These are phyloP conservation scores for Ceratobasidium sp. DNA, from an alignment of 1,284 basidiomycete species.

Conservation along the genomic window DNA sequence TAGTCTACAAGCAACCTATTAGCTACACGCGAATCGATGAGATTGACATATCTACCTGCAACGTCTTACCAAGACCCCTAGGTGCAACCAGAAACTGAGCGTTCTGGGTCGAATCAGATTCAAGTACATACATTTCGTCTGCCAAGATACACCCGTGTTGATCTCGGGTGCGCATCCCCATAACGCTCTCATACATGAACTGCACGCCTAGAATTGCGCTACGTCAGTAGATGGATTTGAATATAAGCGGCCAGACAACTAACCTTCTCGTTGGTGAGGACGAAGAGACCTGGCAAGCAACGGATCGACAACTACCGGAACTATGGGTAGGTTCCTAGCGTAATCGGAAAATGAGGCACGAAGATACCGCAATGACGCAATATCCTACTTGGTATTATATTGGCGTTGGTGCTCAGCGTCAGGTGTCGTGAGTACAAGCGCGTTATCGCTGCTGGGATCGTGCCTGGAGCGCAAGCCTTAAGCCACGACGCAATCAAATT, in stretches of 20 bases:
- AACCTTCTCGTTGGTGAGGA: slow-evolving; percentile 91
- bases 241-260: slow-evolving; percentile 34
- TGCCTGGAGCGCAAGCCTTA: slow-evolving; percentile 58
- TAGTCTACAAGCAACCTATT: slow-evolving; percentile 65
- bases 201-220: slow-evolving; percentile 66
- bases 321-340: slow-evolving; percentile 62
- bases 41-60: slow-evolving; percentile 60
- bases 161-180: slow-evolving; percentile 90
- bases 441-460: slow-evolving; percentile 76
- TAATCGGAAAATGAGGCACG: slow-evolving; percentile 26
- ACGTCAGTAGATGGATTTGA: not conserved
- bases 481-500: slow-evolving; percentile 42
- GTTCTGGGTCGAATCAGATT: too few species aligned
- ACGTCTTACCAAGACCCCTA: slow-evolving; percentile 94
- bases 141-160: slow-evolving; percentile 92
- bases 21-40: not conserved
- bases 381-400: slow-evolving; percentile 73
- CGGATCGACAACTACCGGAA: slow-evolving; percentile 95
- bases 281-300: slow-evolving; percentile 78
- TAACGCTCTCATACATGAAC: slow-evolving; percentile 96
- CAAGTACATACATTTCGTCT: slow-evolving; percentile 85
- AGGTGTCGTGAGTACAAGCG: slow-evolving; percentile 87
- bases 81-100: slow-evolving; percentile 40
- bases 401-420: slow-evolving; percentile 69
- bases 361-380: not conserved